A percentile compares a stretch with the other conserved stretches of the same genome.
Conservation (phyloP, 192 early-diverging fungal genomes). For the Linnemannia exigua region DNA sequence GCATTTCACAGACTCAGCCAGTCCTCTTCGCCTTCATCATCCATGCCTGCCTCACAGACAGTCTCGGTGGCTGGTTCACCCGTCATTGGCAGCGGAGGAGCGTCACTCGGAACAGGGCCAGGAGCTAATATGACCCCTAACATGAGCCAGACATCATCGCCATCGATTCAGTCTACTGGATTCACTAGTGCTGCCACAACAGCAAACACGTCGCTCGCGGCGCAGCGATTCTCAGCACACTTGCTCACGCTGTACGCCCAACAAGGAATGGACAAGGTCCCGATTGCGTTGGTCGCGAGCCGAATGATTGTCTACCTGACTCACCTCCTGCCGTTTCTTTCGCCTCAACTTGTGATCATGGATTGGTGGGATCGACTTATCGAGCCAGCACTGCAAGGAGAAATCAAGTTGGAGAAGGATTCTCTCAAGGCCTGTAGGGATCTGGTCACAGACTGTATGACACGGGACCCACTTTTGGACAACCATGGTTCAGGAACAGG, state of each 20-base stretch:
- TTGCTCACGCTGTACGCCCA: conserved; percentile 35
- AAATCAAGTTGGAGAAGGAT: conserved; percentile 50
- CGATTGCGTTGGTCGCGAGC: conserved; percentile 38
- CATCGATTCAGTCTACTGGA: conserved; percentile 6
- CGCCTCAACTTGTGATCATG: conserved; percentile 45
- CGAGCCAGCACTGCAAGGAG: conserved; percentile 46
- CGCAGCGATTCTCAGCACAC: conserved; percentile 48
- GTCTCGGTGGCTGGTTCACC: conserved; percentile 28
- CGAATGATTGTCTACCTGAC: conserved; percentile 48
- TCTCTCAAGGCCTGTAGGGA: conserved; percentile 49
- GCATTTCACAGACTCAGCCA: conserved; percentile 43
- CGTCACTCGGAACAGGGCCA: neutral
- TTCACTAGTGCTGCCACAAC: neutral
- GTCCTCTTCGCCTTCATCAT: conserved; percentile 11
- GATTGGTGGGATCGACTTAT: conserved; percentile 59
- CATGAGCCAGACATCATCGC: conserved; percentile 8
- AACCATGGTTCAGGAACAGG: conserved; percentile 25
- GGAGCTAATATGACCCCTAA: neutral
- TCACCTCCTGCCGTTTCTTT: conserved; percentile 53
- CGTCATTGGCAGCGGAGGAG: conserved; percentile 7
- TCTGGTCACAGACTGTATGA: conserved; percentile 50
- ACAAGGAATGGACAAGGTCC: conserved; percentile 13
- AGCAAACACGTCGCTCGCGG: conserved; percentile 14
- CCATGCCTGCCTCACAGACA: conserved; percentile 27
- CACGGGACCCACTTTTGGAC: conserved; percentile 28